Base-by-base conservation (phyloP, 148 eudicot genomes). In the Rhododendron simsii region DNA sequence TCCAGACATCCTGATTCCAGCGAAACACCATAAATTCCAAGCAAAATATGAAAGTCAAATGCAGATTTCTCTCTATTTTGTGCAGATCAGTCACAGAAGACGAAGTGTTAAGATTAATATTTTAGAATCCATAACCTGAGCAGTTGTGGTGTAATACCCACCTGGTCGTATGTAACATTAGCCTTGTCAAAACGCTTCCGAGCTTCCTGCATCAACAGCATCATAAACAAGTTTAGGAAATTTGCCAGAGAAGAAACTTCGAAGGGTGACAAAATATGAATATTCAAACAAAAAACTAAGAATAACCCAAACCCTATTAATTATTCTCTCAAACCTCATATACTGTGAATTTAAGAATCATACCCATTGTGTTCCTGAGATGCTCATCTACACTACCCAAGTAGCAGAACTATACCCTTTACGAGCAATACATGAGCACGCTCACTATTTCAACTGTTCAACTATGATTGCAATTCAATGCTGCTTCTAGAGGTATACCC, bases 121-220 rank as follows among this genome's bases (percentile, higher is more conserved):
- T 47, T 45, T 47, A 11, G 77, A 37, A 78, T 33, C 50, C 12
- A 59, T 3, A 75, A 16, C n/a, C n/a, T 14, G 41, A 30, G 30
- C 81, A 55, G 28, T 41, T 37, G 71, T 33, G 55, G 57, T 67
- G 71, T 55, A 47, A 77, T 55, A 88, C 85, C 85, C 82, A 90
- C 99, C 96, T 96, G 99, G 78, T 95, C 97, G 85, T 95, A 95
- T 80, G 87, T 85, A 82, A 87, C 85, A 87, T 91, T 91, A 48
- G 97, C 97, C 90, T 96, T 96, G 91, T 96, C 99, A 92, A 95
- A 95, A 80, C 98, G 96, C 87, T 93, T 96, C 85, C 98, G 92
- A 85, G 99, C 96, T 91, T 96, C 99, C 99, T 96, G 94, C 88
- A 83, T 80, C 87, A 85, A 51, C 80, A 47, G 47, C 33, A 86